phyloP scores from a whole-genome alignment of 2,329 filamentous ascomycete species.

The Paraconiothyrium sp. region DNA sequence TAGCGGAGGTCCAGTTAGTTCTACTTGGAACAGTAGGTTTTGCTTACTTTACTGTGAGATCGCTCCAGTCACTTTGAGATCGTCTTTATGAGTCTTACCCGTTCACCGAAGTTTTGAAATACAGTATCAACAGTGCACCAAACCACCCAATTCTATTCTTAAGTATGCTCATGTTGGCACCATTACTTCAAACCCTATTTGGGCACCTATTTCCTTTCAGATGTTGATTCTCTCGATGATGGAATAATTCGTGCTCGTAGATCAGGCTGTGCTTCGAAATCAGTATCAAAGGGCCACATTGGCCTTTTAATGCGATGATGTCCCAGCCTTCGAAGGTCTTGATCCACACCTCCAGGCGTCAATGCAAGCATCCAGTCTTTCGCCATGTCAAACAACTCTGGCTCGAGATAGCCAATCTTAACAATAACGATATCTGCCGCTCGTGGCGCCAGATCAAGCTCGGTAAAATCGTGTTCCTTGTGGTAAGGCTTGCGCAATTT shows the following conservation, averaged over 20 bases:
- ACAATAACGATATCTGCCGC: constrained; percentile 5
- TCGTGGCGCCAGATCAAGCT: not conserved
- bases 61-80: too few species aligned
- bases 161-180: too few species aligned
- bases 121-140: too few species aligned
- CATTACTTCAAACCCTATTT: too few species aligned
- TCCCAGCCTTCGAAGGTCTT: constrained; percentile 6
- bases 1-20: too few species aligned
- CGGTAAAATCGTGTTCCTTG: constrained; percentile 13
- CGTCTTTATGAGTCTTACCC: too few species aligned
- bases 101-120: too few species aligned
- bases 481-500: constrained; percentile 16
- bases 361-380: constrained; percentile 14
- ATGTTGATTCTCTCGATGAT: not conserved
- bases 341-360: constrained; percentile 15
- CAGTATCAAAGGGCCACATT: constrained; percentile 7
- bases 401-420: constrained; percentile 11
- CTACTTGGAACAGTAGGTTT: too few species aligned
- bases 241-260: not conserved
- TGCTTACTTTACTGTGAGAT: too few species aligned
- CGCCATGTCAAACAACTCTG: constrained; percentile 15
- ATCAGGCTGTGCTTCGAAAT: not conserved
- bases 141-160: too few species aligned
- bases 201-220: too few species aligned
- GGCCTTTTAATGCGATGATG: constrained; percentile 9